A percentile compares a stretch with the other conserved stretches of the same genome.
Conservation (phyloP, 2,329 filamentous ascomycete genomes). For the Fusarium begoniae region DNA sequence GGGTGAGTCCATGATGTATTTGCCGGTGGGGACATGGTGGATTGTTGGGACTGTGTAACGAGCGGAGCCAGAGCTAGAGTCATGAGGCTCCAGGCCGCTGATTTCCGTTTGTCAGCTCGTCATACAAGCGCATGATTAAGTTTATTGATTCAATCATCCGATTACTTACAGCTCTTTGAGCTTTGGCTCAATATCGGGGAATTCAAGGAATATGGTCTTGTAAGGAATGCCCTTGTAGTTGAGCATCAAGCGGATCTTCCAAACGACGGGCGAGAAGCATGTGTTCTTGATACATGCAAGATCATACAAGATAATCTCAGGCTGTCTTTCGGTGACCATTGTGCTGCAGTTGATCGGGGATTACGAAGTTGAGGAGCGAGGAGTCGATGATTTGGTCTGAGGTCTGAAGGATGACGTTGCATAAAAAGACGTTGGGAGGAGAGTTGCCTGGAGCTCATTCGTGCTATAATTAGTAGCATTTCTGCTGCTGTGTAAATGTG, state of each 20-base stretch:
- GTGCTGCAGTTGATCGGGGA: accelerated
- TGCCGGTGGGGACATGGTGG: background rate
- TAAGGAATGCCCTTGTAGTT: conserved; percentile 16
- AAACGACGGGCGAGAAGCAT: conserved; percentile 13
- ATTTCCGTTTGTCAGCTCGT: background rate
- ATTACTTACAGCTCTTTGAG: background rate
- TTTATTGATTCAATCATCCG: accelerated
- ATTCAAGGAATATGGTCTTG: conserved; percentile 2
- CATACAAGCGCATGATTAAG: background rate
- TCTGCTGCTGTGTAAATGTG: background rate
- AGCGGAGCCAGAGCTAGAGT: background rate
- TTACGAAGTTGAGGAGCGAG: background rate
- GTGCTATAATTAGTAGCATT: background rate
- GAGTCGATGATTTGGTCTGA: background rate
- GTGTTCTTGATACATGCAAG: conserved; percentile 6
- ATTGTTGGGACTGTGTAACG: conserved; percentile 10
- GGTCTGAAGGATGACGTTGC: background rate
- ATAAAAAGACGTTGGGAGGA: background rate
- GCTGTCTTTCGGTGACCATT: background rate
- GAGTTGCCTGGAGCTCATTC: background rate
- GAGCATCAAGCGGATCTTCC: conserved; percentile 14
- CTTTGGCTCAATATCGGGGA: conserved; percentile 6
- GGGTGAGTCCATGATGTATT: conserved; percentile 3
- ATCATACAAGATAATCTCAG: background rate
- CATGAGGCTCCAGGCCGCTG: background rate